Evolutionary conservation across 768 basidiomycete genomes (phyloP), one percentile per base, ranked within the genome.

Genomic region (Mycena vitilis): DNA sequence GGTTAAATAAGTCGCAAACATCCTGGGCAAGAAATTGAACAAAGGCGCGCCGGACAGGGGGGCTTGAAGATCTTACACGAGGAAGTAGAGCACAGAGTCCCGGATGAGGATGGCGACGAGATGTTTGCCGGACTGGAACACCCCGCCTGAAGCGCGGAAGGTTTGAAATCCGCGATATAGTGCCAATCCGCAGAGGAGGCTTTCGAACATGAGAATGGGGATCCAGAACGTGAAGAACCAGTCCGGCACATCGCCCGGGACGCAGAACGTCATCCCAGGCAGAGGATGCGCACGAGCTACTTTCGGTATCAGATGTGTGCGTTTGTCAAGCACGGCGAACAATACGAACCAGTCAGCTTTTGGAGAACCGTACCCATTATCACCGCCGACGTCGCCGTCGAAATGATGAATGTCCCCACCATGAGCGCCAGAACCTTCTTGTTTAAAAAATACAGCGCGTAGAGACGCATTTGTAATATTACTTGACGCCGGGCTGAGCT

Each of bases 381-480:
- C 30, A 78, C 79, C 0, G 83, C 84, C 2, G 86, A 84, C 0
- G 81, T 73, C 2, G 81, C 74, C 5, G 82, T 76, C 18, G 83
- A 78, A 11, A 75, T 56, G 13, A 87, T 60, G 70, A 86, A 89
- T 16, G 77, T 77, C 22, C 72, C 58, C 7, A 78, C 75, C 84
- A 88, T 87, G 22, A 86, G 61, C 5, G 76, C 76, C 5, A 91
- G 81, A 20, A 90, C 74, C 60, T 78, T 83, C 71, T 84, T 87
- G 76, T 87, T 81, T 25, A 87, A 73, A 56, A 83, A 84, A 74
- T 88, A 89, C 68, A 90, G 77, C 2, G 88, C 89, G 75, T 88
- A 89, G n/a, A 90, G 75, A 36, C 89, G 86, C 77, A 88, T 85
- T 77, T 88, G 88, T 18, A 89, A 80, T 67, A 89, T 88, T 47